phyloP scores from a whole-genome alignment of 306 rosid species.

The Styphnolobium japonicum region DNA sequence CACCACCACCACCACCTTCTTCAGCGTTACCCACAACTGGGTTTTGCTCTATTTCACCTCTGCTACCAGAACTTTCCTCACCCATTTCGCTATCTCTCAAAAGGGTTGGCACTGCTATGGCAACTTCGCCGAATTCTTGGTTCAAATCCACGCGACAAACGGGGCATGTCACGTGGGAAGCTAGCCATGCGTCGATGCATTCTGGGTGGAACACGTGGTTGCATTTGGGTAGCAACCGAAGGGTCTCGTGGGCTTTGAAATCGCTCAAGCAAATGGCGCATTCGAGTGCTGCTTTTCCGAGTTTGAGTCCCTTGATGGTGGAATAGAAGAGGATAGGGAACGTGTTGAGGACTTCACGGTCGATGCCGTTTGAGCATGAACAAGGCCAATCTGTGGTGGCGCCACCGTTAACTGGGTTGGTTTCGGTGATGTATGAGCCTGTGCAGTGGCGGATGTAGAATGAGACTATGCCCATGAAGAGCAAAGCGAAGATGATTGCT shows the following conservation, averaged over 20 bases:
- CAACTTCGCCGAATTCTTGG: conserved; percentile 24
- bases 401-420: neutral
- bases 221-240: conserved; percentile 68
- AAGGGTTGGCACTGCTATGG: conserved; percentile 9
- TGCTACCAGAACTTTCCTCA: neutral
- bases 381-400: neutral
- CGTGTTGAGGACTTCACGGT: conserved; percentile 38
- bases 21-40: neutral
- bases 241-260: conserved; percentile 57
- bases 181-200: conserved; percentile 75
- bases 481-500: conserved; percentile 24
- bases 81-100: neutral
- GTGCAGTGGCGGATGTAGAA: conserved; percentile 31
- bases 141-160: conserved; percentile 58
- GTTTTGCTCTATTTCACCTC: neutral
- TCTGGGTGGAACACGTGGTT: conserved; percentile 68
- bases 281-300: conserved; percentile 53
- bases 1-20: neutral
- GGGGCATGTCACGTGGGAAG: conserved; percentile 65
- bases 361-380: conserved; percentile 46
- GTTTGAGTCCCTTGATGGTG: conserved; percentile 48
- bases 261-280: conserved; percentile 76
- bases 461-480: conserved; percentile 37
- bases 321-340: conserved; percentile 65
- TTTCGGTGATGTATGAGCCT: neutral